Evolutionary conservation across 2,329 filamentous ascomycete genomes (phyloP), one percentile per base, ranked within the genome.

Genomic region (Trichoderma cornu-damae): DNA sequence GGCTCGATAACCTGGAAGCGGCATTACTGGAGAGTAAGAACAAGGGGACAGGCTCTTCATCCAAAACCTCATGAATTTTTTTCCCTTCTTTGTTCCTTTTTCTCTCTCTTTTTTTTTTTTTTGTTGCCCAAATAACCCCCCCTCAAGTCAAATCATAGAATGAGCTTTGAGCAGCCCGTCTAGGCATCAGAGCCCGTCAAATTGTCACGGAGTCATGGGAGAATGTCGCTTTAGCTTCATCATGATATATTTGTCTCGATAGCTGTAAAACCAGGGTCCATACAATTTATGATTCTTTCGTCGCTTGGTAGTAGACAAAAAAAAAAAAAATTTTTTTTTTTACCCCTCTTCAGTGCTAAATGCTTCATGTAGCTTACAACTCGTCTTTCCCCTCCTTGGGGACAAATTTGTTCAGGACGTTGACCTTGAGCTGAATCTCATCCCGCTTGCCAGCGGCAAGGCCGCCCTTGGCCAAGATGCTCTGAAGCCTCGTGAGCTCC

Each of bases 381-480:
- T 74, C 72, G 60, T 68, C 86, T 81, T 90, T 90, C 59, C 64
- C 65, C 55, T 81, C 76, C 72, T 84, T 79, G 63, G 82, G 75
- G 60, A 84, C 73, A 72, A 96, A 97, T 73, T 83, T 87, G 70
- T 82, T 83, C 59, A 97, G 79, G 64, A 97, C 89, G 77, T 97
- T 97, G 73, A 85, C 88, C 77, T 95, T 89, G 74, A 80, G 85
- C 59, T 86, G 85, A 63, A 97, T 75, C 75, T 97, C 92, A 69
- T 97, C 93, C 42, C 90, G 72, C 86, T 97, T 97, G 73, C 88
- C 80, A 24, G 85, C 85, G 4, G 89, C 88, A 49, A 96, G 80
- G 60, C 89, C 90, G 61, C 92, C 90, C 84, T 96, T 96, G 75
- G 83, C 81, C 61, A 96, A 77, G 64, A 97, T 82, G 64, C 87